These are phyloP conservation scores for Fusarium agapanthi DNA, from an alignment of 2,329 filamentous ascomycete species.

Conservation along the genomic window DNA sequence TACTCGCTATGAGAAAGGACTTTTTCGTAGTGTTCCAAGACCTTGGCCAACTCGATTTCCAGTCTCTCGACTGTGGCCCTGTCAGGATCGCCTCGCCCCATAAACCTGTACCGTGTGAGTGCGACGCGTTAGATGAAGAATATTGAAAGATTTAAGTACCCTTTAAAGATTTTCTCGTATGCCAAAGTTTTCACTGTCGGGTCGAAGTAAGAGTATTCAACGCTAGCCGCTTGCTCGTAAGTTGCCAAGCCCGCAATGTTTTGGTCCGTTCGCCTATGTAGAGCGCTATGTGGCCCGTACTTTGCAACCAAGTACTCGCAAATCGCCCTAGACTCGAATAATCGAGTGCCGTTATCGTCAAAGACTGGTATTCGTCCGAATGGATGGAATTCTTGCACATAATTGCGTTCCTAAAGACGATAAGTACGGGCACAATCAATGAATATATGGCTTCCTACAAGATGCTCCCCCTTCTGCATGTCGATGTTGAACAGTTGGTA, in stretches of 20 bases:
- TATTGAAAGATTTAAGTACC: fast-evolving
- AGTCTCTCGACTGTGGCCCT: neutral
- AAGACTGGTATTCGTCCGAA: neutral
- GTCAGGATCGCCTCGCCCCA: neutral
- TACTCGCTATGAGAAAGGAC: neutral
- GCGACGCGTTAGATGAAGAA: fast-evolving
- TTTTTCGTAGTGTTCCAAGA: neutral
- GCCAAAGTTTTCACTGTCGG: neutral
- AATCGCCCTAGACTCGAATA: neutral
- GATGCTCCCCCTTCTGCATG: neutral
- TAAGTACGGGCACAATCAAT: neutral
- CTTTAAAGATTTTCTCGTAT: neutral
- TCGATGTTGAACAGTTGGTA: neutral
- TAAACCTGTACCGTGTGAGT: neutral
- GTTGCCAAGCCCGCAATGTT: neutral
- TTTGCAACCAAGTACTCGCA: neutral
- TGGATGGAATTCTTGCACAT: neutral
- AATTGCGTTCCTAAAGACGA: neutral
- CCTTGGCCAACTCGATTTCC: neutral
- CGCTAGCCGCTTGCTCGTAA: neutral
- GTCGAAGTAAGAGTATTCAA: neutral
- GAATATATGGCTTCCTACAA: neutral
- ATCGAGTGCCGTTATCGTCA: neutral
- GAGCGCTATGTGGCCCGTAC: neutral
- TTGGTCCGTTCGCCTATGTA: neutral